Evolutionary conservation across 257 asterid species (phyloP), one percentile per base, ranked within the genome.

Genomic region (Cynanchum wilfordii): DNA sequence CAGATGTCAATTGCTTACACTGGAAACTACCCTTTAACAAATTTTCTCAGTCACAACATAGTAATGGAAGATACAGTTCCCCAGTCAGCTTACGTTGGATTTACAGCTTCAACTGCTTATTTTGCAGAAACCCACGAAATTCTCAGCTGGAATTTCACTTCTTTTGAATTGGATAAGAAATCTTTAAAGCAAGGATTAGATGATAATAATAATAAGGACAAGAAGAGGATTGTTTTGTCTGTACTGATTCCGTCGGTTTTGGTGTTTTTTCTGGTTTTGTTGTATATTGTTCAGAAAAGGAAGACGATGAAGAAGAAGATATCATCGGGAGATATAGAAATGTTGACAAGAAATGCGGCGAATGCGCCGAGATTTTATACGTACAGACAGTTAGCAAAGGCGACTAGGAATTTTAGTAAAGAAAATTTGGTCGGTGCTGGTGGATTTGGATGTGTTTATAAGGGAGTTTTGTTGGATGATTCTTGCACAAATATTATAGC

Each of bases 371-470:
- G 77, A 63, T 58, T 83, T 59, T 88, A 77, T 71, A 84, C 88
- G n/a, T 87, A 79, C 69, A 77, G 83, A 76, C 80, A 88, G 70
- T 89, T 90, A 69, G 79, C 89, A 10, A 88, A 72, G 80, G 91
- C 86, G 2, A 90, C 97, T 10, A 55, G 60, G 0, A 71, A 74
- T 50, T 88, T 90, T 47, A 78, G 85, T 76, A 86, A 87, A 62
- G 88, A 84, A 20, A 86, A 86, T 71, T 58, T 90, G 58, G 45
- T 88, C 15, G 93, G 95, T 36, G 79, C 80, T 71, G 93, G 95
- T 40, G 95, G 93, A 12, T 90, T 88, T 68, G 93, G 91, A 42
- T 85, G 91, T 82, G 91, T 90, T 75, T 90, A 84, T 73, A 84
- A 66, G 80, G 93, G 93, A 5, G 75, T 82, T 54, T 3, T 82